Percentiles rank a stretch among this genome's conserved stretches.
These are phyloP conservation scores for Vanilla planifolia DNA, from an alignment of 106 monocot genomes.

Conservation along the genomic window DNA sequence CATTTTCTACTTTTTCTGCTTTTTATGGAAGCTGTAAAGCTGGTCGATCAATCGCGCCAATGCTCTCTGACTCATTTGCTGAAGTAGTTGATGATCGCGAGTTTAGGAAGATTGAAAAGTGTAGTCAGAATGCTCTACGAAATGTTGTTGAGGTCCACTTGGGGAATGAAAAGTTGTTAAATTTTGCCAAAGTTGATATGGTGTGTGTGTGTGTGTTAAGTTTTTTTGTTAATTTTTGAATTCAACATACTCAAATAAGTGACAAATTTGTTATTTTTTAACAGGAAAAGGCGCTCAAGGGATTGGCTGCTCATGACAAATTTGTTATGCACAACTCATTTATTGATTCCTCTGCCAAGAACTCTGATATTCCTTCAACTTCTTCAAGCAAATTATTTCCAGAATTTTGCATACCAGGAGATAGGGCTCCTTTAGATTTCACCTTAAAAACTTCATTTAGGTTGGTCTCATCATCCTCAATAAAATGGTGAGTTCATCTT, in stretches of 20 bases:
- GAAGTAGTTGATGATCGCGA: conserved; percentile 19
- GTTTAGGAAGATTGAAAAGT: conserved; percentile 52
- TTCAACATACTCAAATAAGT: too few species aligned
- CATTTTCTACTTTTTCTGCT: not conserved
- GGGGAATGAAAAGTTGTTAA: conserved; percentile 39
- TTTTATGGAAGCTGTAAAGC: conserved; percentile 23
- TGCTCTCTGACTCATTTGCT: conserved; percentile 10
- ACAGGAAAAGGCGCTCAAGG: conserved; percentile 84
- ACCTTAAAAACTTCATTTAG: conserved; percentile 72
- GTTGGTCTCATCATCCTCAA: conserved; percentile 71
- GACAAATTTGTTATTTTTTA: not conserved
- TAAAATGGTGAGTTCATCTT: conserved; percentile 60
- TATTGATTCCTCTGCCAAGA: conserved; percentile 17
- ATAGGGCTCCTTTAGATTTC: conserved; percentile 66
- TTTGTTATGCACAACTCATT: conserved; percentile 15
- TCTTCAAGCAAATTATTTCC: conserved; percentile 21
- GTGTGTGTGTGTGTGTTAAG: conserved; percentile 23
- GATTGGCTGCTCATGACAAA: conserved; percentile 42
- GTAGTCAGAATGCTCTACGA: conserved; percentile 53
- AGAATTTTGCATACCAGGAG: conserved; percentile 55
- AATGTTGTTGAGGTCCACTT: conserved; percentile 71
- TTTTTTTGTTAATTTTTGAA: not conserved
- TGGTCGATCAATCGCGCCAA: conserved; percentile 5
- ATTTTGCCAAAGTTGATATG: conserved; percentile 65
- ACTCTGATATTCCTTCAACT: conserved; percentile 16